These are phyloP conservation scores for Danielia oregonensis DNA, from an alignment of 805 yeast species.

Conservation along the genomic window DNA sequence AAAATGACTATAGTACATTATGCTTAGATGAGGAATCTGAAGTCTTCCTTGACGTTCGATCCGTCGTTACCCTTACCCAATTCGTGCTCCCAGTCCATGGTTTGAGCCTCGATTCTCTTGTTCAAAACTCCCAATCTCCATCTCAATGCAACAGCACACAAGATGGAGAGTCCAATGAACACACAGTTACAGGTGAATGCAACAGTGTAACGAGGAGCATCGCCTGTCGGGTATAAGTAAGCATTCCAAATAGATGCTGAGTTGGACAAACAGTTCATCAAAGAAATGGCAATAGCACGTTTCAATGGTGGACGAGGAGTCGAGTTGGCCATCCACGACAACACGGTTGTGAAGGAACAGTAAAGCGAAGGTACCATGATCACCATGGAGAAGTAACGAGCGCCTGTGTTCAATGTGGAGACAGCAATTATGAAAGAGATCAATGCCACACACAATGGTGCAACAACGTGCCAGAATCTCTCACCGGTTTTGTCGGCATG, in stretches of 20 bases:
- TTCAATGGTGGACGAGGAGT: constrained; percentile 57
- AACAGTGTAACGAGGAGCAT: constrained; percentile 44
- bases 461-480: constrained; percentile 46
- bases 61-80: constrained; percentile 46
- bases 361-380: constrained; percentile 55
- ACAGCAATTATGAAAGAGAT: constrained; percentile 47
- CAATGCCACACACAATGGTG: constrained; percentile 41
- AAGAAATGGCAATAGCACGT: constrained; percentile 54
- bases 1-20: too few species aligned
- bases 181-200: constrained; percentile 50
- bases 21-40: constrained; percentile 35
- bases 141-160: constrained; percentile 36
- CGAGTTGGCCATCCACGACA: constrained; percentile 55
- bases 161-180: constrained; percentile 39
- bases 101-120: constrained; percentile 39
- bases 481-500: constrained; percentile 58
- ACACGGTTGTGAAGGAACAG: constrained; percentile 49
- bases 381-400: constrained; percentile 58
- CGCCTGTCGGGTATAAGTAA: constrained; percentile 43
- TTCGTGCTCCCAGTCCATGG: constrained; percentile 49
- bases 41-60: constrained; percentile 38
- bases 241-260: constrained; percentile 57
- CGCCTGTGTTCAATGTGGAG: constrained; percentile 50
- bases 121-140: constrained; percentile 36
- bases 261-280: constrained; percentile 54